These are phyloP conservation scores for Triadica sebifera DNA, from an alignment of 345 rosid species.

Conservation along the genomic window DNA sequence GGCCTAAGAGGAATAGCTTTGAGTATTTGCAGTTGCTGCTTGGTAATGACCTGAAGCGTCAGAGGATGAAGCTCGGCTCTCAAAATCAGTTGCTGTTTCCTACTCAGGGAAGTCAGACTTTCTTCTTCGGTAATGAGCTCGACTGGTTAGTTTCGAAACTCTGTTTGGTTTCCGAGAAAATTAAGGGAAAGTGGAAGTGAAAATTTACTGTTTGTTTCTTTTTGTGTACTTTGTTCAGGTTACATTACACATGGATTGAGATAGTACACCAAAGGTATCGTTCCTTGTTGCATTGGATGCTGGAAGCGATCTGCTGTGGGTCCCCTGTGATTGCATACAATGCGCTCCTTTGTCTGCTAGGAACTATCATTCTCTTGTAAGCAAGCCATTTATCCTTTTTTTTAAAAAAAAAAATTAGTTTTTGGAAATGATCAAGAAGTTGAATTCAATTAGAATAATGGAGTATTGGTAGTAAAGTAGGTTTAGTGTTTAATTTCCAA, in stretches of 20 bases:
- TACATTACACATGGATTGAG: constrained; percentile 77
- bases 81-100: constrained; percentile 24
- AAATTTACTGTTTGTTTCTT: not conserved
- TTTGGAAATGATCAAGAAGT: not conserved
- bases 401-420: too few relatives aligned
- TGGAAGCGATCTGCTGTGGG: constrained; percentile 79
- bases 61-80: constrained; percentile 10
- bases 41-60: constrained; percentile 20
- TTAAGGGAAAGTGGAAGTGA: not conserved
- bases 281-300: constrained; percentile 80
- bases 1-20: constrained; percentile 22
- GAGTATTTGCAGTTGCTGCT: constrained; percentile 22
- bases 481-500: constrained; percentile 15
- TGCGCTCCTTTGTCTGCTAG: constrained; percentile 67
- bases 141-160: constrained; percentile 12
- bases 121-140: constrained; percentile 27
- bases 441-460: not conserved
- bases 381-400: constrained; percentile 6
- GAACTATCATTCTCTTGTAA: constrained; percentile 59
- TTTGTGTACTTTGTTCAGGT: constrained; percentile 30
- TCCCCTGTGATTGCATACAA: constrained; percentile 77
- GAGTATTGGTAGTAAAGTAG: constrained; percentile 3
- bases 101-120: constrained; percentile 21
- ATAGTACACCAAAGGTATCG: constrained; percentile 66
- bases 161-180: not conserved